These are phyloP conservation scores for Hypoxylon subgilvum DNA, from an alignment of 495 filamentous ascomycete genomes.

Conservation along the genomic window DNA sequence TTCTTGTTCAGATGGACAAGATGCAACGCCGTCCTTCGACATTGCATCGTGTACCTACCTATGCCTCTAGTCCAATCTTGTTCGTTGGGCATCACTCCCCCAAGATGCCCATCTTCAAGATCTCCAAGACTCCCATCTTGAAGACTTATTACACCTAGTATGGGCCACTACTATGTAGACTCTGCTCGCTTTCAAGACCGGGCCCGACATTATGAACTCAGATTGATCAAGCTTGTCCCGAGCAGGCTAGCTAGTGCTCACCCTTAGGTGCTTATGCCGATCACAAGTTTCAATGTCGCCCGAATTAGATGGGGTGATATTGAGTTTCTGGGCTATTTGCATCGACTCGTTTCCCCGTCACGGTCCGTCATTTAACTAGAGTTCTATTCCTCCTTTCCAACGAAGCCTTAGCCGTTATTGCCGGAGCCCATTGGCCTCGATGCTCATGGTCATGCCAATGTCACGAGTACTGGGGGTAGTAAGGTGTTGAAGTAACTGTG, in stretches of 20 bases:
- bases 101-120: too few species aligned
- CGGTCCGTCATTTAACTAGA: constrained; percentile 20
- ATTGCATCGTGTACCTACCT: too few species aligned
- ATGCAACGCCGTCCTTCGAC: too few species aligned
- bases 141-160: too few species aligned
- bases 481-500: constrained; percentile 21
- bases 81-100: too few species aligned
- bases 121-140: too few species aligned
- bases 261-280: background rate
- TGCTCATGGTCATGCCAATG: constrained; percentile 30
- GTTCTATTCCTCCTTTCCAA: background rate
- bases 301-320: constrained; percentile 13
- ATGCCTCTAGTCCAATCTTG: too few species aligned
- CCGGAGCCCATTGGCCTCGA: background rate
- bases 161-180: too few species aligned
- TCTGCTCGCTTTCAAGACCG: too few species aligned
- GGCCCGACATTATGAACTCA: constrained; percentile 2
- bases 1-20: too few species aligned
- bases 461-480: background rate
- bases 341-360: constrained; percentile 4
- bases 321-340: constrained; percentile 19
- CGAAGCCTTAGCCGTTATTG: background rate
- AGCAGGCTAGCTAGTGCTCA: constrained; percentile 13
- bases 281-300: background rate
- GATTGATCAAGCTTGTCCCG: constrained; percentile 1